Evolutionary conservation across 2,329 filamentous ascomycete species (phyloP).

Genomic region (Apiospora phragmitis): DNA sequence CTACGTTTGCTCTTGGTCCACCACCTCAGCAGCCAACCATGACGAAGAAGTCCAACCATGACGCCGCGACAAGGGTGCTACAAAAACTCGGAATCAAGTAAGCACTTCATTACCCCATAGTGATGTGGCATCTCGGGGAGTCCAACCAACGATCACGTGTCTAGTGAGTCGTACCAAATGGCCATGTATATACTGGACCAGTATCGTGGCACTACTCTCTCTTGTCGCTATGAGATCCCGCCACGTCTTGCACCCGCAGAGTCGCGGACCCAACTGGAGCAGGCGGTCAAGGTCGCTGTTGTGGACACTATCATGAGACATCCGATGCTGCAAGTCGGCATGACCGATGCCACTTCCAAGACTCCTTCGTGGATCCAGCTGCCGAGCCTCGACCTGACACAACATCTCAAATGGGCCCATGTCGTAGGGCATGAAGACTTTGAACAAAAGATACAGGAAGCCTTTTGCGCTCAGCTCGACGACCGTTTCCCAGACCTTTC

Average conservation of each 20-base stretch:
- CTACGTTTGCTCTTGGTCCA: too few species aligned
- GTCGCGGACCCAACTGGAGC: slow-evolving; percentile 11
- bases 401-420: slow-evolving; percentile 23
- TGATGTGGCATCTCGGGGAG: background rate
- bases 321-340: slow-evolving; percentile 22
- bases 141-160: background rate
- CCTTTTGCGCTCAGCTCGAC: slow-evolving; percentile 19
- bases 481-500: slow-evolving; percentile 13
- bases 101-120: background rate
- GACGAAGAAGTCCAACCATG: background rate
- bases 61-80: background rate
- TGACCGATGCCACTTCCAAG: slow-evolving; percentile 18
- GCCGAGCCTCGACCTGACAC: slow-evolving; percentile 19
- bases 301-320: slow-evolving; percentile 18
- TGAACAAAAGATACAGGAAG: slow-evolving; percentile 12
- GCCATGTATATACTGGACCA: slow-evolving; percentile 24
- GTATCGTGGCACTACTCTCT: slow-evolving; percentile 21
- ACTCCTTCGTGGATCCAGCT: slow-evolving; percentile 20
- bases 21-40: background rate
- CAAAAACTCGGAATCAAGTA: background rate
- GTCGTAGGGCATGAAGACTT: background rate
- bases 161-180: slow-evolving; percentile 24
- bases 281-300: slow-evolving; percentile 19
- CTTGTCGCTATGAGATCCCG: slow-evolving; percentile 23
- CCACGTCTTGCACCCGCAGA: slow-evolving; percentile 14